Evolutionary conservation across 1,139 yeast genomes (phyloP).

Genomic region (Pichia sp.): DNA sequence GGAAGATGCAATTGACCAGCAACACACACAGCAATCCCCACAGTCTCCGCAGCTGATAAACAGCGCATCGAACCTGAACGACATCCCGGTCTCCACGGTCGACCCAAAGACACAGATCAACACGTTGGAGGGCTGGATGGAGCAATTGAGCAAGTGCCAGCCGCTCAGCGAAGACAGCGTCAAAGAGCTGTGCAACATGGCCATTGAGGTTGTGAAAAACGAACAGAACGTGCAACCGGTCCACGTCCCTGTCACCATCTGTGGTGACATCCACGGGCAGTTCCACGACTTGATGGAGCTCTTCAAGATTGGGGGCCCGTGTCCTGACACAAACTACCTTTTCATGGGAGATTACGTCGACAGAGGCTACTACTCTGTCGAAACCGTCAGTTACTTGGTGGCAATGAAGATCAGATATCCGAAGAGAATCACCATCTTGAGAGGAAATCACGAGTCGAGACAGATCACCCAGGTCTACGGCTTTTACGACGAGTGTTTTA

Average conservation of each 20-base stretch:
- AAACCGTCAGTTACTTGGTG: slow-evolving; percentile 70
- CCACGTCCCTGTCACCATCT: slow-evolving; percentile 94
- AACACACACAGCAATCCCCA: slow-evolving; percentile 18
- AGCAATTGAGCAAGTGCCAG: slow-evolving; percentile 69
- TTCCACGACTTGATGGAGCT: slow-evolving; percentile 88
- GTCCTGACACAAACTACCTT: slow-evolving; percentile 76
- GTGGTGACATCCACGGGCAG: slow-evolving; percentile 98
- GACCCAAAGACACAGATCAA: slow-evolving; percentile 53
- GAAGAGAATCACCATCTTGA: slow-evolving; percentile 81
- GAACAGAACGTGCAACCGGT: slow-evolving; percentile 95
- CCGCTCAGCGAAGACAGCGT: slow-evolving; percentile 83
- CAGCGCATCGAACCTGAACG: slow-evolving; percentile 2
- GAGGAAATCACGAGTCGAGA: slow-evolving; percentile 97
- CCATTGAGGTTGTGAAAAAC: slow-evolving; percentile 84
- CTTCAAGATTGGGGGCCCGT: slow-evolving; percentile 85
- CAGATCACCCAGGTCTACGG: slow-evolving; percentile 98
- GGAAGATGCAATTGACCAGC: slow-evolving; percentile 54
- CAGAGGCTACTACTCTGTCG: slow-evolving; percentile 94
- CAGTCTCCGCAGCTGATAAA: slow-evolving; percentile 1
- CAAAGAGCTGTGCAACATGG: slow-evolving; percentile 75
- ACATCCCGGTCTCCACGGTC: slow-evolving; percentile 29
- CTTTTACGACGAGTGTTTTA: slow-evolving; percentile 92
- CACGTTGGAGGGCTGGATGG: slow-evolving; percentile 88
- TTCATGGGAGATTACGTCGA: slow-evolving; percentile 94
- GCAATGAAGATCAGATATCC: slow-evolving; percentile 92